Conservation (phyloP, 306 rosid species). For the Glycine tomentella region DNA sequence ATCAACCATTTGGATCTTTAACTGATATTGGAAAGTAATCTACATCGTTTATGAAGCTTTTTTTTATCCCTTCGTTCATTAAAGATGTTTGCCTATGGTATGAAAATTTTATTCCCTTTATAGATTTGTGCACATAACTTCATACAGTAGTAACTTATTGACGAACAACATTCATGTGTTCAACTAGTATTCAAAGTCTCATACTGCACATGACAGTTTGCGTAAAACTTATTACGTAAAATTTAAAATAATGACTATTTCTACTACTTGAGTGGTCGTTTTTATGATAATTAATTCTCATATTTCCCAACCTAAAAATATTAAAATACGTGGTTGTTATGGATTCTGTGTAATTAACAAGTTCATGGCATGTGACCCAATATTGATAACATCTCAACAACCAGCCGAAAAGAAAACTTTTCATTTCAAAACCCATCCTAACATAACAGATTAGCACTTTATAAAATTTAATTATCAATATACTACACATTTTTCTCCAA, state of each 20-base stretch:
- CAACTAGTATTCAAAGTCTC: not conserved
- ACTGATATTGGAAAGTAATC: too few species aligned
- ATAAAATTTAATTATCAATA: not conserved
- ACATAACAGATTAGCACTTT: not conserved
- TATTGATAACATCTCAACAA: slow-evolving; percentile 55
- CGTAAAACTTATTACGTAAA: not conserved
- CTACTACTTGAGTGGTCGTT: not conserved
- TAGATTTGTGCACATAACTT: not conserved
- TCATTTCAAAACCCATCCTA: slow-evolving; percentile 16
- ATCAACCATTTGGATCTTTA: too few species aligned
- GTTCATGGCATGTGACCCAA: slow-evolving; percentile 60
- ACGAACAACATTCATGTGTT: not conserved
- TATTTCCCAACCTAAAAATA: slow-evolving; percentile 10
- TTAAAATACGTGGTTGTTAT: slow-evolving; percentile 36
- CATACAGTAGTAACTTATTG: not conserved
- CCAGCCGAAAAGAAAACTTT: slow-evolving; percentile 14
- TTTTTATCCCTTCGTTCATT: too few species aligned
- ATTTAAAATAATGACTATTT: too few species aligned
- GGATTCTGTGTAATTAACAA: slow-evolving; percentile 43
- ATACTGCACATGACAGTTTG: slow-evolving; percentile 30
- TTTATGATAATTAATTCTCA: not conserved
- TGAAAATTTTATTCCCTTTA: not conserved
- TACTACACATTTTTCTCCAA: not conserved
- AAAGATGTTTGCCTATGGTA: too few species aligned
- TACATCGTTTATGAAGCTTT: too few species aligned